Evolutionary conservation across 2,329 filamentous ascomycete species (phyloP).

Genomic region (Epichloe glyceriae): DNA sequence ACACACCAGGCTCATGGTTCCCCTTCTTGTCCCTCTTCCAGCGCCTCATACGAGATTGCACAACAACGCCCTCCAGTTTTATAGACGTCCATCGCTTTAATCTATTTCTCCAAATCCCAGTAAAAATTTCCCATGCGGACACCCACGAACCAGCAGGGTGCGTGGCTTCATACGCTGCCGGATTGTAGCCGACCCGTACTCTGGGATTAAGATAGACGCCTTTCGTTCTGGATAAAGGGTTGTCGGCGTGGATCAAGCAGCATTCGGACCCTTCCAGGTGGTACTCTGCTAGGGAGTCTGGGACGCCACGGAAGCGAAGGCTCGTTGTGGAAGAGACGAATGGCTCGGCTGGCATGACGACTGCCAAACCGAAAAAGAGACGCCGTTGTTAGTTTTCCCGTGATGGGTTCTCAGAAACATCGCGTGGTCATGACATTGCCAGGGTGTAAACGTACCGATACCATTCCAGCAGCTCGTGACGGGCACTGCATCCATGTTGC

Average conservation of each 20-base stretch:
- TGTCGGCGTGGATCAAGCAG: constrained; percentile 65
- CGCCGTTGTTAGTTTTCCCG: not conserved
- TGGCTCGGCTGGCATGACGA: constrained; percentile 39
- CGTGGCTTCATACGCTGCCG: constrained; percentile 36
- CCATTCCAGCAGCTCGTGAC: constrained; percentile 34
- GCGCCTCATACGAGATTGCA: constrained; percentile 24
- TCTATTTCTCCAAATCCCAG: constrained; percentile 47
- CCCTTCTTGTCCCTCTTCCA: constrained; percentile 25
- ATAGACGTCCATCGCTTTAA: constrained; percentile 29
- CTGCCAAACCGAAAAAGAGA: constrained; percentile 10
- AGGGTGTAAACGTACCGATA: constrained; percentile 19
- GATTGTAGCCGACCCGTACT: constrained; percentile 54
- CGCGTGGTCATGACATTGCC: not conserved
- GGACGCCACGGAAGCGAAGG: constrained; percentile 50
- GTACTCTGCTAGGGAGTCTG: constrained; percentile 44
- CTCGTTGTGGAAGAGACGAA: constrained; percentile 32
- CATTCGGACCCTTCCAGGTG: constrained; percentile 70
- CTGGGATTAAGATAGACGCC: constrained; percentile 58
- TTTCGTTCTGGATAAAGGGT: constrained; percentile 35
- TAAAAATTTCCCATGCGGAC: constrained; percentile 32
- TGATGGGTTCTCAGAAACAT: not conserved
- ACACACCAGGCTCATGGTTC: constrained; percentile 30
- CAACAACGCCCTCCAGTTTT: constrained; percentile 18
- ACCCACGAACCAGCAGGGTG: constrained; percentile 32
- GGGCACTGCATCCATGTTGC: constrained; percentile 31